phyloP scores from a whole-genome alignment of 2,329 filamentous ascomycete genomes.

The Sporothrix variecibatus region DNA sequence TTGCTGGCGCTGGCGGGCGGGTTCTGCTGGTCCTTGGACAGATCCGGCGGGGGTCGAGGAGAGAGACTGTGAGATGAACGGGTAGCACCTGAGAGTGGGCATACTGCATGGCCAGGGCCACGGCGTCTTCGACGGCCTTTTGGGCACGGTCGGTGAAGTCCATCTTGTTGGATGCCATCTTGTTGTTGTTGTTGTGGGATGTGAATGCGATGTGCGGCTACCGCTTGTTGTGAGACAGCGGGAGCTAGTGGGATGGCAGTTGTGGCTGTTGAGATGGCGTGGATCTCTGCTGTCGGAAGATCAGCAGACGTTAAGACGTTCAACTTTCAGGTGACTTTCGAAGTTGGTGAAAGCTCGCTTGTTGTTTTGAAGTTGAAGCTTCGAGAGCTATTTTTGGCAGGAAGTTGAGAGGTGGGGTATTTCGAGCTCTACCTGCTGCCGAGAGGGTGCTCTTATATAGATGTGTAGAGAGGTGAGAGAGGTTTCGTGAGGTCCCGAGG shows the following conservation, averaged over 20 bases:
- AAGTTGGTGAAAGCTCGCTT: background rate
- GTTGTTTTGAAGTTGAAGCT: background rate
- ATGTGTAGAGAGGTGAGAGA: background rate
- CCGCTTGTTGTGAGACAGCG: background rate
- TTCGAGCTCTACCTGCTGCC: background rate
- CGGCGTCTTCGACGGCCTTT: constrained; percentile 86
- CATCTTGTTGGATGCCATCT: constrained; percentile 72
- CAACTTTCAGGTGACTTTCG: background rate
- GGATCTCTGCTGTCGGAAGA: constrained; percentile 17
- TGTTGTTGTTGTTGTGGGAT: background rate
- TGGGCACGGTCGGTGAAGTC: constrained; percentile 93
- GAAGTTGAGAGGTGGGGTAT: background rate
- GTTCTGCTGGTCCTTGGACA: constrained; percentile 82
- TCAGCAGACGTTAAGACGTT: background rate
- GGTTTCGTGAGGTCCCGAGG: constrained; percentile 28
- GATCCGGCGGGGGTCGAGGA: constrained; percentile 73
- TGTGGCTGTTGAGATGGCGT: background rate
- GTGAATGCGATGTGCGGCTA: constrained; percentile 32
- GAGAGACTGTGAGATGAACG: constrained; percentile 81
- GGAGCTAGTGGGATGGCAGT: background rate
- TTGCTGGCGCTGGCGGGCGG: constrained; percentile 61
- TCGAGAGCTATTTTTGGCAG: background rate
- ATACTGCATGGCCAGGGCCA: constrained; percentile 84
- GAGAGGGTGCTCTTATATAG: background rate
- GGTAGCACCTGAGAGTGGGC: constrained; percentile 88